Evolutionary conservation across 768 basidiomycete genomes (phyloP), one percentile per base, ranked within the genome.

Genomic region (Collybia mongolica): DNA sequence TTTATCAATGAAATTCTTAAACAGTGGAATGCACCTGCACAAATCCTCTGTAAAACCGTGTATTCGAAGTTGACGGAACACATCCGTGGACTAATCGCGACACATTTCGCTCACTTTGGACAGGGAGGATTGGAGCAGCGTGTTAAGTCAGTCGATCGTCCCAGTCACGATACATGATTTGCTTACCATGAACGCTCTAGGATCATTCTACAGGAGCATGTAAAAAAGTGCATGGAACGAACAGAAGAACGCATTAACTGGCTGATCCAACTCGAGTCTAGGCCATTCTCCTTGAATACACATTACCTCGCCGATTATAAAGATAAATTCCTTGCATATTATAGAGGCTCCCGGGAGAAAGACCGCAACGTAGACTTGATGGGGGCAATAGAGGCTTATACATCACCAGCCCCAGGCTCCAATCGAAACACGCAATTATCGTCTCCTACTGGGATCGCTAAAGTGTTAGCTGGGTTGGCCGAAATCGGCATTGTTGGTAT

Each of bases 81-180:
- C 32, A 60, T 83, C 1, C 65, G 71, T 20, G 51, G 50, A 1
- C 64, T 87, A 2, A 74, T 85, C 6, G 54, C 63, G 0, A 24
- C 53, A 0, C 81, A 86, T 53, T 89, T 90, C 51, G 61, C 54
- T 0, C 49, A 69, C 0, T 80, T 81, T 58, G 76, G 79, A 0
- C 75, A 80, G 46, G 84, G 84, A 0, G 66, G 68, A 7, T 66
- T 84, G 1, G 74, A 75, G 47, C 76, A 77, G 24, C 72, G 73
- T 0, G 71, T 87, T 6, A 60, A 54, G 71, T 72, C 39, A 45
- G 62, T 52, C 36, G 4, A 26, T 26, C 7, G 24, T 26, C 24
- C 7, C 3, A 26, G 7, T 26, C 7, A 4, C 3, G 7, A 26
- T 26, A 4, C 53, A 11, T 20, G 6, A 7, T 17, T 22, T 45